Evolutionary conservation across 108 stramenopile species (phyloP).

Genomic region (Nitzschia palea): DNA sequence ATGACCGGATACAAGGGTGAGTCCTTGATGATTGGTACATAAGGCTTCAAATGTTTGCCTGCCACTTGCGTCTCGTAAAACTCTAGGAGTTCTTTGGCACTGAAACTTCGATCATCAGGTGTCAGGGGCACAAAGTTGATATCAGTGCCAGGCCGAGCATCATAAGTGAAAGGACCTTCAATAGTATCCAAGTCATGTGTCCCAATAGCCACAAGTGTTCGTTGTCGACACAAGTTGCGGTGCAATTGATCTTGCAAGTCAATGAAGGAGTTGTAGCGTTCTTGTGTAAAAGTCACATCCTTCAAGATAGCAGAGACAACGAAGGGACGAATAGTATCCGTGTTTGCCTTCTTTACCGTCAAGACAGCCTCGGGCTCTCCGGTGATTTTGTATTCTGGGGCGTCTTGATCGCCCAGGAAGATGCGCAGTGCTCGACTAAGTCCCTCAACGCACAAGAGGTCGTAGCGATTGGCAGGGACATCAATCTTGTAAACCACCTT

Average conservation of each 20-base stretch:
- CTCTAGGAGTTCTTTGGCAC: slow-evolving; percentile 64
- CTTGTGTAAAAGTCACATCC: slow-evolving; percentile 84
- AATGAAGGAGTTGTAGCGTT: slow-evolving; percentile 96
- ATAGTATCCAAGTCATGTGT: slow-evolving; percentile 97
- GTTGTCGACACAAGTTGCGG: slow-evolving; percentile 96
- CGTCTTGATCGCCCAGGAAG: slow-evolving; percentile 87
- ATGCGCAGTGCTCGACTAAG: slow-evolving; percentile 90
- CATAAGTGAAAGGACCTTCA: slow-evolving; percentile 90
- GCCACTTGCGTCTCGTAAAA: slow-evolving; percentile 89
- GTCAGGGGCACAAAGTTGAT: slow-evolving; percentile 96
- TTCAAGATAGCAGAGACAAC: slow-evolving; percentile 97
- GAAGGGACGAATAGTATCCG: slow-evolving; percentile 92
- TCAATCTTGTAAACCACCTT: slow-evolving; percentile 97
- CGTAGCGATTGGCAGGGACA: slow-evolving; percentile 99
- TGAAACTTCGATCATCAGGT: slow-evolving; percentile 65
- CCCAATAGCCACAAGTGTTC: slow-evolving; percentile 98
- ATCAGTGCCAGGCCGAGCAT: slow-evolving; percentile 79
- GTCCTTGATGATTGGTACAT: slow-evolving; percentile 94
- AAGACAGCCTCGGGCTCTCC: slow-evolving; percentile 40
- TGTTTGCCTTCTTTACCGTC: slow-evolving; percentile 82
- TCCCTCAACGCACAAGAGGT: slow-evolving; percentile 98
- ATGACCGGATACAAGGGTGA: slow-evolving; percentile 94
- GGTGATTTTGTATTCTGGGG: slow-evolving; percentile 60
- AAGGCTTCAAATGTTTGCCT: slow-evolving; percentile 97
- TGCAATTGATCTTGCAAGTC: slow-evolving; percentile 99